Evolutionary conservation across 805 yeast species (phyloP), one percentile per base, ranked within the genome.

Genomic region (Starmerella vitae): DNA sequence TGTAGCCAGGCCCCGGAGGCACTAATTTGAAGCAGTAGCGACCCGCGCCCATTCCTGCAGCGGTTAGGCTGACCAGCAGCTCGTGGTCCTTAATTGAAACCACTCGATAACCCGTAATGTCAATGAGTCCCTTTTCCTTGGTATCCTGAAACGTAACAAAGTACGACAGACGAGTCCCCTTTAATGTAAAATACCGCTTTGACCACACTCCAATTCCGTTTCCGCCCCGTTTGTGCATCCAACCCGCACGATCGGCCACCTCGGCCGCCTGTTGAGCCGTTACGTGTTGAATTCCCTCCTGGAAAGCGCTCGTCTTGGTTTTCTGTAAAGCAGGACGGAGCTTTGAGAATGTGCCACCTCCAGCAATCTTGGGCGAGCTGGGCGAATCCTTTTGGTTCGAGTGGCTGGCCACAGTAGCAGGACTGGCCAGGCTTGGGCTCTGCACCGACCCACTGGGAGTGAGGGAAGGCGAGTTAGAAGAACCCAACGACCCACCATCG

Each of bases 1-100:
- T 77, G 38, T 88, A 82, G 0, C 99, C 99, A 0, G 97, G 97
- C 2, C 93, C 94, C 0, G 99, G 99, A 8, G 99, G 99, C 3
- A 86, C 74, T 10, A 91, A 58, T 59, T 86, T 86, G 66, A 91
- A 88, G 53, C 94, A 84, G 56, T 74, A 82, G 30, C 93, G 69
- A n/a, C 97, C 97, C 32, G 81, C 78, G 7, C 96, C 95, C 3
- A 94, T 79, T 24, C 88, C 76, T 0, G 95, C 91, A 0, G 97
- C 96, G 58, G 82, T 82, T 34, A 88, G 61, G 0, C 95, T 82
- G 28, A 83, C 76, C 39, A 81, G 67, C 56, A 79, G 82, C 61
- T 86, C 96, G 12, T 68, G 61, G 42, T 78, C 86, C 42, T 66
- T 68, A 0, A 82, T 77, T 1, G 95, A 93, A 20, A 84, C 64